Percentiles rank a stretch among this genome's conserved stretches.
Evolutionary conservation across 1,284 basidiomycete species (phyloP).

Genomic region (Irpex sp.): DNA sequence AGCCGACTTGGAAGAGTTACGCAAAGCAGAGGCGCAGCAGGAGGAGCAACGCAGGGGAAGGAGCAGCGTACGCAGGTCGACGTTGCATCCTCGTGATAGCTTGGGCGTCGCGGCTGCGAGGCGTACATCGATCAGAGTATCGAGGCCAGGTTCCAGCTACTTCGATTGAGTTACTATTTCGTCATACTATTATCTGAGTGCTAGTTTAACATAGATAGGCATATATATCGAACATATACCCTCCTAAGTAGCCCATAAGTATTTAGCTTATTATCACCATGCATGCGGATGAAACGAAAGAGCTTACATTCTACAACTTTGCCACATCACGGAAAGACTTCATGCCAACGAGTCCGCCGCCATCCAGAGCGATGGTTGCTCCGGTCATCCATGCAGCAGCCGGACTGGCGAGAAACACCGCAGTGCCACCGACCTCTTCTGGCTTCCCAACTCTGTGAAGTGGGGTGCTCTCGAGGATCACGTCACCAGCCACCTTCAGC

Average conservation of each 20-base stretch:
- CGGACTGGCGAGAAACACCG: slow-evolving; percentile 53
- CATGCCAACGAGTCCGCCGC: slow-evolving; percentile 26
- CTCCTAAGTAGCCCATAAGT: background rate
- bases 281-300: background rate
- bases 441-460: slow-evolving; percentile 51
- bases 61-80: slow-evolving; percentile 12
- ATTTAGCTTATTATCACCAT: background rate
- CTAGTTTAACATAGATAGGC: background rate
- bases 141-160: slow-evolving; percentile 2
- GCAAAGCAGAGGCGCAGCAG: slow-evolving; percentile 1
- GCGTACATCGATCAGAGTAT: slow-evolving; percentile 9
- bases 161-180: background rate
- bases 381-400: slow-evolving; percentile 63
- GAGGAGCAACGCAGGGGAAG: slow-evolving; percentile 7
- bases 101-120: slow-evolving; percentile 6
- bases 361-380: slow-evolving; percentile 56
- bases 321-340: slow-evolving; percentile 2
- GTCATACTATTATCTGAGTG: background rate
- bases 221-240: background rate
- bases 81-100: slow-evolving; percentile 10
- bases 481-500: slow-evolving; percentile 42
- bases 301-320: slow-evolving; percentile 1
- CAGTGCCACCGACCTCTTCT: slow-evolving; percentile 60
- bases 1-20: slow-evolving; percentile 7
- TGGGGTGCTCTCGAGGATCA: slow-evolving; percentile 43